Evolutionary conservation across 306 rosid genomes (phyloP), one percentile per base, ranked within the genome.

Genomic region (Gleditsia sinensis): DNA sequence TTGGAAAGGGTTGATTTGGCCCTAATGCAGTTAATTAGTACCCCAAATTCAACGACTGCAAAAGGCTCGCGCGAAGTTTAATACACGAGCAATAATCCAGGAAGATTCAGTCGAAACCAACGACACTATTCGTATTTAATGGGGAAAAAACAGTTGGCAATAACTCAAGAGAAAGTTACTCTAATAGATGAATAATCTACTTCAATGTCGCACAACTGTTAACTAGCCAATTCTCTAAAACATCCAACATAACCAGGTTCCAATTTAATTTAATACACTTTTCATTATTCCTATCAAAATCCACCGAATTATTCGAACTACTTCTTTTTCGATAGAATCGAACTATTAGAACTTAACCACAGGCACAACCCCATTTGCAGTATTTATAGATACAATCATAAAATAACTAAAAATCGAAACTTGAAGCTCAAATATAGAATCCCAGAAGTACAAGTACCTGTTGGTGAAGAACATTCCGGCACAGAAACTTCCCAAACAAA

Each of bases 401-500:
- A n/a, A 56, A 62, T 7, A 42, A 32, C 66, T 34, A 72, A 54
- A 80, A 65, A 75, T 25, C 30, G 43, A 45, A 74, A 74, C 69
- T 74, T 64, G 65, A 65, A 43, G 43, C 46, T 42, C 11, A 82
- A 75, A 34, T 49, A 55, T 10, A 49, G 75, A 80, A 74, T 69
- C 67, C 83, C 81, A 81, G 49, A 58, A 72, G 69, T 66, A 65
- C n/a, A 68, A 64, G 21, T 76, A 94, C 98, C 97, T 81, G 75
- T 84, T 86, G 19, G 96, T 81, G 84, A 88, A 89, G 78, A 89
- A 81, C 87, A 85, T 90, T 81, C 96, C 96, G 33, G 97, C 92
- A 83, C 83, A 89, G 83, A 94, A 94, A 86, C 97, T 83, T 78
- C 89, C 90, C 11, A 89, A 27, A 74, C 97, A 94, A 43, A 91